These are phyloP conservation scores for Pistacia atlantica DNA, from an alignment of 345 rosid species.

Conservation along the genomic window DNA sequence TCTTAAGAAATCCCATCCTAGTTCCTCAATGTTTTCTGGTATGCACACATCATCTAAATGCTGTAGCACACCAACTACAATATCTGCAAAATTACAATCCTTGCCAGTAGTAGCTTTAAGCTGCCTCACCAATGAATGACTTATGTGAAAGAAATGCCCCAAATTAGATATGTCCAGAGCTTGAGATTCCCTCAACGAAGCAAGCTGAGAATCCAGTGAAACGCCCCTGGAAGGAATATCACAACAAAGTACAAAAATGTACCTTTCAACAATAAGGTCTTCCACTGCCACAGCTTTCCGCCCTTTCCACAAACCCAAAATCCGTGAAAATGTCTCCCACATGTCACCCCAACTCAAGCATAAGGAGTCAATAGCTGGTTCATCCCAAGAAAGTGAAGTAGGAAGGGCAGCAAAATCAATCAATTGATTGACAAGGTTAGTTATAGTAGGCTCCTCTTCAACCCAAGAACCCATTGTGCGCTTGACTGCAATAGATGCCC, in stretches of 20 bases:
- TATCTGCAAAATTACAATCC: constrained; percentile 40
- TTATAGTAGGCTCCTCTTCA: constrained; percentile 61
- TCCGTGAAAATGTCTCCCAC: constrained; percentile 51
- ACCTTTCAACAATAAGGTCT: constrained; percentile 91
- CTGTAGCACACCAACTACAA: constrained; percentile 50
- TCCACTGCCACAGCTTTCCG: constrained; percentile 63
- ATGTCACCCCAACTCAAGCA: constrained; percentile 58
- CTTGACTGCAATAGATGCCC: constrained; percentile 61
- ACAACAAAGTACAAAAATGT: constrained; percentile 77
- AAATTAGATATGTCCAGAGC: constrained; percentile 49
- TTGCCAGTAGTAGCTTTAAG: constrained; percentile 42
- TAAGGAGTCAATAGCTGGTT: constrained; percentile 47
- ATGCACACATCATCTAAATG: constrained; percentile 43
- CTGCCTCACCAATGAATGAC: constrained; percentile 52
- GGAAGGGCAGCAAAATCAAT: constrained; percentile 66
- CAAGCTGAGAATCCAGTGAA: constrained; percentile 39
- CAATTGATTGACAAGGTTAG: constrained; percentile 62
- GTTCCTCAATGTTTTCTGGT: constrained; percentile 47
- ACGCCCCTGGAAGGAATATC: constrained; percentile 57
- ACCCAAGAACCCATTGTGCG: constrained; percentile 49
- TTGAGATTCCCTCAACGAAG: constrained; percentile 39
- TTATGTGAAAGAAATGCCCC: constrained; percentile 54
- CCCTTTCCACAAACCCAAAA: constrained; percentile 84
- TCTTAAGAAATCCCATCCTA: constrained; percentile 87
- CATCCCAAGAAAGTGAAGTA: constrained; percentile 51